These are phyloP conservation scores for Spatholobus suberectus DNA, from an alignment of 306 rosid genomes.

Conservation along the genomic window DNA sequence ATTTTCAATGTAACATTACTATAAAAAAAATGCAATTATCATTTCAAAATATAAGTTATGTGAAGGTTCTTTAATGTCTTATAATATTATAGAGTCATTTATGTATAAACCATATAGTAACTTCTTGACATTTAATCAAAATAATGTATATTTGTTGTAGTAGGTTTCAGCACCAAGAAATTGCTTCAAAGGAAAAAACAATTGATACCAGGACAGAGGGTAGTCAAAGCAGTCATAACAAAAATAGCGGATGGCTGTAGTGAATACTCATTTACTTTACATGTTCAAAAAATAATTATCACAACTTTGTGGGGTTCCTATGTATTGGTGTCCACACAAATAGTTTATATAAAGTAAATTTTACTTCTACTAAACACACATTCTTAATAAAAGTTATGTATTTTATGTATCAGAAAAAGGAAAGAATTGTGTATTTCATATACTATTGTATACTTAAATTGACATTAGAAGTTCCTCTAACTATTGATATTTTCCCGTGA, in stretches of 20 bases:
- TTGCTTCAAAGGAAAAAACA: constrained; percentile 21
- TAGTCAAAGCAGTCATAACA: constrained; percentile 3
- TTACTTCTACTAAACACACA: neutral
- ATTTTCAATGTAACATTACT: neutral
- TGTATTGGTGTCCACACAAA: neutral
- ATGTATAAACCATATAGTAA: neutral
- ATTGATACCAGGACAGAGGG: neutral
- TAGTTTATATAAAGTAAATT: neutral
- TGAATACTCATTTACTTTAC: neutral
- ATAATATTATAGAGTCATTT: neutral
- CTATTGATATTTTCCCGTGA: too few species aligned
- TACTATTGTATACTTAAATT: too few species aligned
- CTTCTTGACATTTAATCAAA: neutral
- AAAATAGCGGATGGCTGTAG: constrained; percentile 29
- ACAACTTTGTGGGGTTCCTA: neutral
- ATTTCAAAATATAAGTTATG: neutral
- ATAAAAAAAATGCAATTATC: neutral
- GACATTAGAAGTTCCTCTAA: too few species aligned
- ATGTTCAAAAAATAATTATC: neutral
- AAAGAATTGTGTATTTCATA: too few species aligned
- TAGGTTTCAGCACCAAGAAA: constrained; percentile 5
- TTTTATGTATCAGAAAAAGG: neutral
- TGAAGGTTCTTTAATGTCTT: neutral
- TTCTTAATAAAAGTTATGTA: neutral
- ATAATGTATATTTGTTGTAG: neutral